Evolutionary conservation across 306 rosid species (phyloP).

Genomic region (Senna siamea): DNA sequence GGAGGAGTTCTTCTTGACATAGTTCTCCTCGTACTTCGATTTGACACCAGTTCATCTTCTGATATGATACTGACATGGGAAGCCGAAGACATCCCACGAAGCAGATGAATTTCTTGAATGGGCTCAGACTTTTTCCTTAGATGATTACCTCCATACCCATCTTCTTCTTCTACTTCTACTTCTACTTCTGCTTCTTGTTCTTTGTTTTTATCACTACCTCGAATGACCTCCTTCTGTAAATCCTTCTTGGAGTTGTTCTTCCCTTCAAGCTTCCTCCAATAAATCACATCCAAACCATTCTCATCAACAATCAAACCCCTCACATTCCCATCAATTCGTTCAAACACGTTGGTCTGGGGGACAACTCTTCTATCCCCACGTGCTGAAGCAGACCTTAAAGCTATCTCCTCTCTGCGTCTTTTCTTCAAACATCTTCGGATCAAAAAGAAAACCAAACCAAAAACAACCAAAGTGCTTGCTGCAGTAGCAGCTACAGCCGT

Average conservation of each 20-base stretch:
- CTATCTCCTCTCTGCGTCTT: slow-evolving; percentile 42
- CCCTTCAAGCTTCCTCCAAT: slow-evolving; percentile 79
- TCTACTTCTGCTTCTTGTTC: slow-evolving; percentile 33
- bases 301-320: slow-evolving; percentile 86
- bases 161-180: no score
- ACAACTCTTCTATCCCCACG: slow-evolving; percentile 37
- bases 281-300: slow-evolving; percentile 89
- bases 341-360: slow-evolving; percentile 42
- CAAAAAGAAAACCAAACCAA: slow-evolving; percentile 57
- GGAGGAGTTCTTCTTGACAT: slow-evolving; percentile 34
- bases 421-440: slow-evolving; percentile 40
- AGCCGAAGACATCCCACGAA: slow-evolving; percentile 77
- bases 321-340: slow-evolving; percentile 54
- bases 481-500: slow-evolving; percentile 72
- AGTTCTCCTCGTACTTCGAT: slow-evolving; percentile 34
- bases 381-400: slow-evolving; percentile 7
- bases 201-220: neutral
- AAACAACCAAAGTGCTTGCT: slow-evolving; percentile 58
- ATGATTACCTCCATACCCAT: no score
- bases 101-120: slow-evolving; percentile 68
- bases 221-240: slow-evolving; percentile 40
- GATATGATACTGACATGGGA: slow-evolving; percentile 57
- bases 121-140: slow-evolving; percentile 31
- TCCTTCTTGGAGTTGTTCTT: slow-evolving; percentile 42
- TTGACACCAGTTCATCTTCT: slow-evolving; percentile 30